Conservation (phyloP, 2,329 filamentous ascomycete genomes). For the Curvularia lunata region DNA sequence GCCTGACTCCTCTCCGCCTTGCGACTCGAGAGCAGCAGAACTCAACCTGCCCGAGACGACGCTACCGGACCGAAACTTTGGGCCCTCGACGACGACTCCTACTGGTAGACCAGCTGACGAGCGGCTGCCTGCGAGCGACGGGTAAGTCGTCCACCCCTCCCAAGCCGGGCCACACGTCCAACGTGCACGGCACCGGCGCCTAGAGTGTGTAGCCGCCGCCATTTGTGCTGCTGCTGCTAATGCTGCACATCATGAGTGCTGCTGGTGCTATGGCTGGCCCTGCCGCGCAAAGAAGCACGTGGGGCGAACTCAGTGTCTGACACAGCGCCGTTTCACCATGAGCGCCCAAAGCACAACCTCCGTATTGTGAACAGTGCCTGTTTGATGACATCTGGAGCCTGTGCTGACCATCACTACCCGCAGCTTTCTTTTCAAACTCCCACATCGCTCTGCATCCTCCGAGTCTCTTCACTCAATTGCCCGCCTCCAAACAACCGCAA, state of each 20-base stretch:
- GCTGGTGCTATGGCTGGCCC: conserved; percentile 5
- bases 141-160: conserved; percentile 17
- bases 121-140: conserved; percentile 4
- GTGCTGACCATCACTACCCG: conserved; percentile 30
- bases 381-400: conserved; percentile 18
- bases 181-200: conserved; percentile 3
- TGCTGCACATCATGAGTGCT: not conserved
- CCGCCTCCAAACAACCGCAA: conserved; percentile 14
- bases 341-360: conserved; percentile 27
- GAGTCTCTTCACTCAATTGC: not conserved
- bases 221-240: conserved; percentile 2
- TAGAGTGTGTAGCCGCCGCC: not conserved
- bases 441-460: not conserved
- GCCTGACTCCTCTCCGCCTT: conserved; percentile 19
- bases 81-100: not conserved
- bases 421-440: conserved; percentile 19
- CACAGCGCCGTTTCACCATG: conserved; percentile 38
- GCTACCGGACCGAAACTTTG: conserved; percentile 1
- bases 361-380: conserved; percentile 27
- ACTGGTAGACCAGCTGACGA: not conserved
- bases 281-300: conserved; percentile 32
- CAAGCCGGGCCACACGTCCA: not conserved
- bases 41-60: conserved; percentile 2
- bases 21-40: conserved; percentile 10
- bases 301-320: conserved; percentile 32